Evolutionary conservation across 805 yeast species (phyloP).

Genomic region (Barnettozyma wickerhamii): DNA sequence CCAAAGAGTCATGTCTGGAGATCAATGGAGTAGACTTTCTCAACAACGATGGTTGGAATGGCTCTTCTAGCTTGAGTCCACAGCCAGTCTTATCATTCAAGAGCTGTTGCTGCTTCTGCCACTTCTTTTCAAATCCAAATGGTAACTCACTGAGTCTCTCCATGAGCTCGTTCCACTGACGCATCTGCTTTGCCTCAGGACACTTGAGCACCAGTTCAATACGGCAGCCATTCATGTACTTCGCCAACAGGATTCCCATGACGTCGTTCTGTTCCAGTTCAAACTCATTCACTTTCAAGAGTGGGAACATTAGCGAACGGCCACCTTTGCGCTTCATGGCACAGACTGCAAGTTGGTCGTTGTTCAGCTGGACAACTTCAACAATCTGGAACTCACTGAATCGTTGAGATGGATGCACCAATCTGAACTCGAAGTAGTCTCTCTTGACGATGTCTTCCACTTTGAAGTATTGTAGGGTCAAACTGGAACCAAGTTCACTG

Average conservation of each 20-base stretch:
- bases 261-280: conserved; percentile 12
- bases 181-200: conserved; percentile 22
- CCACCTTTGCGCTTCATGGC: conserved; percentile 20
- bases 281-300: conserved; percentile 17
- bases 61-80: conserved; percentile 13
- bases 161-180: conserved; percentile 19
- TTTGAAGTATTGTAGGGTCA: conserved; percentile 15
- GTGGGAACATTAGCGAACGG: conserved; percentile 22
- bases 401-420: conserved; percentile 9
- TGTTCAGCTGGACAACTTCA: conserved; percentile 18
- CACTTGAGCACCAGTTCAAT: conserved; percentile 16
- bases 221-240: conserved; percentile 3
- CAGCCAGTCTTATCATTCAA: conserved; percentile 18
- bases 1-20: conserved; percentile 19
- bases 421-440: conserved; percentile 22
- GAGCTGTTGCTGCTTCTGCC: conserved; percentile 10
- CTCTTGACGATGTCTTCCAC: conserved; percentile 17
- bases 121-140: conserved; percentile 3
- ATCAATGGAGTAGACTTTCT: conserved; percentile 18
- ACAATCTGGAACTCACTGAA: conserved; percentile 9
- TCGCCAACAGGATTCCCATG: background rate
- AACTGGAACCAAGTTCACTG: background rate
- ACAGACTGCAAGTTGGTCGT: conserved; percentile 21
- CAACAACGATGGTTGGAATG: conserved; percentile 3
- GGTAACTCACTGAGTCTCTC: conserved; percentile 7